These are phyloP conservation scores for Copromyces sp. DNA, from an alignment of 495 filamentous ascomycete species.

Conservation along the genomic window DNA sequence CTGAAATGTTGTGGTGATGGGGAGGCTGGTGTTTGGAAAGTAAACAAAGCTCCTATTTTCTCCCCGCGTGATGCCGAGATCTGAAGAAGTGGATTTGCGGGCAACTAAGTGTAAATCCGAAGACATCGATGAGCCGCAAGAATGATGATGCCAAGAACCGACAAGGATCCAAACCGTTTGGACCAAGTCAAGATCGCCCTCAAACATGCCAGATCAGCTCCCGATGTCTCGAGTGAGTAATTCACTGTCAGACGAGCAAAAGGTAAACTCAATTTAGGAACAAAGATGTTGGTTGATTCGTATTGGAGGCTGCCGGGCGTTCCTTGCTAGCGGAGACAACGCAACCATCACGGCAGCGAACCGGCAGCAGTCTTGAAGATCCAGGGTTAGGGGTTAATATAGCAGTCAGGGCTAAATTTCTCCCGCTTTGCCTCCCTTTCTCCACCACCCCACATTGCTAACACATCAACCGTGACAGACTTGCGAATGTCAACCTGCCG, in stretches of 20 bases:
- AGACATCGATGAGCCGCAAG: neutral
- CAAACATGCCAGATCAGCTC: neutral
- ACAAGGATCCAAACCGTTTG: neutral
- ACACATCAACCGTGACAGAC: constrained; percentile 13
- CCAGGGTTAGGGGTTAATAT: neutral
- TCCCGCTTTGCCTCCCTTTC: constrained; percentile 15
- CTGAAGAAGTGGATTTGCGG: neutral
- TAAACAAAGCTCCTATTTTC: neutral
- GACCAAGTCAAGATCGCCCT: neutral
- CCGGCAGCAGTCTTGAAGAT: neutral
- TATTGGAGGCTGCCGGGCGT: neutral
- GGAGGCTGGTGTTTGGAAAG: neutral
- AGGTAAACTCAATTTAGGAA: neutral
- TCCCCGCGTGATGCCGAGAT: neutral
- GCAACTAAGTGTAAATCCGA: neutral
- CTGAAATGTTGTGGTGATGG: neutral
- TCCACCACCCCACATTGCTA: constrained; percentile 12
- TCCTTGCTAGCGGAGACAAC: neutral
- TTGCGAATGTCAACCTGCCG: constrained; percentile 23
- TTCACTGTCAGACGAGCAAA: neutral
- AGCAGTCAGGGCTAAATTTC: constrained; percentile 26
- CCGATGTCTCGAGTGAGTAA: neutral
- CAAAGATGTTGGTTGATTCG: neutral
- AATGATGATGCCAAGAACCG: neutral
- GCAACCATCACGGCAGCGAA: neutral